Evolutionary conservation across 2,329 filamentous ascomycete genomes (phyloP).

Genomic region (Calonectria leucothoes): DNA sequence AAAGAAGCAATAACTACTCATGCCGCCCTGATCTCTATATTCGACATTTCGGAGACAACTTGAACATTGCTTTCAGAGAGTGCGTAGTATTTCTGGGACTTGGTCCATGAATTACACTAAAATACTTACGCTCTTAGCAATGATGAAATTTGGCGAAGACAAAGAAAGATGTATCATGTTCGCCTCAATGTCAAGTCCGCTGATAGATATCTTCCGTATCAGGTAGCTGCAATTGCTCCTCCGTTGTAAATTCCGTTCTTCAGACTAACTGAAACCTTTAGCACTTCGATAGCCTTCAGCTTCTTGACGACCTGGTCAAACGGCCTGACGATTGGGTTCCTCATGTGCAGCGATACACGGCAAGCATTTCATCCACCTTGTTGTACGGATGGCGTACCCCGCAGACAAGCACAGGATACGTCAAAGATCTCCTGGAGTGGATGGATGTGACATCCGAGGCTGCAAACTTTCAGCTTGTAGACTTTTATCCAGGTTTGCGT

Average conservation of each 20-base stretch:
- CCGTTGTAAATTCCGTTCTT: not conserved
- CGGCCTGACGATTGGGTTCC: not conserved
- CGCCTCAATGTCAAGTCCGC: slow-evolving; percentile 6
- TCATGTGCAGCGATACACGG: not conserved
- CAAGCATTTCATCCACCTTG: not conserved
- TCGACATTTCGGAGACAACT: slow-evolving; percentile 3
- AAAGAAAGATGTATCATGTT: slow-evolving; percentile 12
- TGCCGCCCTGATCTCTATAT: slow-evolving; percentile 6
- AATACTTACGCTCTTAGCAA: not conserved
- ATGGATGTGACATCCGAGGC: slow-evolving; percentile 8
- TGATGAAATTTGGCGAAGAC: slow-evolving; percentile 3
- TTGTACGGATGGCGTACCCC: slow-evolving; percentile 8
- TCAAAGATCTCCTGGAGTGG: slow-evolving; percentile 3
- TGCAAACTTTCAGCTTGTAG: not conserved
- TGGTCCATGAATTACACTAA: no score
- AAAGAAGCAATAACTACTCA: slow-evolving; percentile 8
- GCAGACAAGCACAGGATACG: slow-evolving; percentile 2
- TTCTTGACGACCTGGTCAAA: not conserved
- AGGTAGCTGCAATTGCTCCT: no score
- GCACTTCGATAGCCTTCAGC: slow-evolving; percentile 7
- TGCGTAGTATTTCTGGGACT: not conserved
- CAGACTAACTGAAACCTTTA: not conserved
- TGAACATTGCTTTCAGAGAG: slow-evolving; percentile 8
- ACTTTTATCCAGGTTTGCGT: slow-evolving; percentile 1
- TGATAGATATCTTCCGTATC: slow-evolving; percentile 4